Evolutionary conservation across 345 rosid species (phyloP), one percentile per base, ranked within the genome.

Genomic region (Rubroshorea leprosula): DNA sequence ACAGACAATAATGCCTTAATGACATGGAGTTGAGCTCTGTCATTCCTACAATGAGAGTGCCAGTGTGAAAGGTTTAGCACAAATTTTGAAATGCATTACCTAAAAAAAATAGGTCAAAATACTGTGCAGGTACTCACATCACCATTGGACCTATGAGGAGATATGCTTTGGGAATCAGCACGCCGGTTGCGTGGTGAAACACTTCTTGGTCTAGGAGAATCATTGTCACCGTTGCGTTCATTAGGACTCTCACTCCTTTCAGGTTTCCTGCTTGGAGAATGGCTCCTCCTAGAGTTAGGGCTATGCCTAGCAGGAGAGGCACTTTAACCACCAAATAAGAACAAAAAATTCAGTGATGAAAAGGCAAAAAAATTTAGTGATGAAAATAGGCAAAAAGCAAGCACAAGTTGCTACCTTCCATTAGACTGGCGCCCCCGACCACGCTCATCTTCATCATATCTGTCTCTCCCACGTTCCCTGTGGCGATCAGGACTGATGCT

Each of bases 291-390:
- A 60, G 85, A 71, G n/a, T n/a, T n/a, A 48, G 60, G 75, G 51
- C 80, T 75, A 50, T 60, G 74, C 43, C 63, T 69, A 61, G 57
- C 66, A 60, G 79, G 86, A 25, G 86, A 83, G n/a, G 68, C 75
- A 63, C 78, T 78, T 47, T 57, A 43, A 27, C 13, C n/a, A n/a
- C n/a, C n/a, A n/a, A n/a, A n/a, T n/a, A n/a, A n/a, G n/a, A n/a
- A n/a, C 24, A n/a, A 54, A 27, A 63, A 70, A 44, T 1, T 60
- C 22, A 57, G 54, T 10, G n/a, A n/a, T n/a, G 41, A 8, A 35
- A n/a, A n/a, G n/a, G n/a, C n/a, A n/a, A 35, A 35, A 4, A n/a
- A n/a, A n/a, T n/a, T 35, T 1, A 3, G 41, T 6, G 7, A 35
- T 35, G 11, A 35, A 8, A 35, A 6, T 6, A 35, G 1, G 41